Conservation (phyloP, 2,329 filamentous ascomycete species). For the Colletotrichum agaves region DNA sequence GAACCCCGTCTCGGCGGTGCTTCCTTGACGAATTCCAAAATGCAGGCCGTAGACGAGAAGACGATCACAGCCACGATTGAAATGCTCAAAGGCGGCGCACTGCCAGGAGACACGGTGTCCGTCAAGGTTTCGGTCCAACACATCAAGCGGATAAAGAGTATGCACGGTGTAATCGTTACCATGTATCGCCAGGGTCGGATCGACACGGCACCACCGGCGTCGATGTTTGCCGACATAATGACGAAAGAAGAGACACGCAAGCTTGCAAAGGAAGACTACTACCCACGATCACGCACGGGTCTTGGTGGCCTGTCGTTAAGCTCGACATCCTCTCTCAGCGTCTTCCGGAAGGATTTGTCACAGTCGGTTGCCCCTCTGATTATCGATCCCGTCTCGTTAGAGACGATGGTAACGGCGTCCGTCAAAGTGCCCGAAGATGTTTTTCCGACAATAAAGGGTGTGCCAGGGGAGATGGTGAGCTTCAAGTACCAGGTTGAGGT, state of each 20-base stretch:
- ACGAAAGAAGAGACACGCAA: conserved; percentile 74
- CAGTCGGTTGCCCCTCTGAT: conserved; percentile 91
- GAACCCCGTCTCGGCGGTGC: conserved; percentile 41
- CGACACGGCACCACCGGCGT: conserved; percentile 74
- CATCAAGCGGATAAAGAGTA: conserved; percentile 87
- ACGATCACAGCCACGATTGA: conserved; percentile 90
- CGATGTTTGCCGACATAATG: conserved; percentile 60
- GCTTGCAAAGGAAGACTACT: conserved; percentile 83
- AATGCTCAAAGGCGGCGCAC: conserved; percentile 81
- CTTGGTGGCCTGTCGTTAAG: conserved; percentile 87
- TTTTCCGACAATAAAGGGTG: conserved; percentile 90
- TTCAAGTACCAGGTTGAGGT: conserved; percentile 96
- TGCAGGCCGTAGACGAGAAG: conserved; percentile 68
- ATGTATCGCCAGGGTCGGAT: conserved; percentile 92
- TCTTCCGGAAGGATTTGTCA: conserved; percentile 95
- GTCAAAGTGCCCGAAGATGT: conserved; percentile 89
- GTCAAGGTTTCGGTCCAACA: conserved; percentile 87
- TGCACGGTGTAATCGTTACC: conserved; percentile 93
- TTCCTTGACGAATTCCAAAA: conserved; percentile 56
- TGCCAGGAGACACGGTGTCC: conserved; percentile 85
- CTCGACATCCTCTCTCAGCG: conserved; percentile 85
- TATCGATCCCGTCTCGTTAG: conserved; percentile 82
- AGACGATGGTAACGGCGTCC: conserved; percentile 82
- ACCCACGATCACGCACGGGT: conserved; percentile 87
- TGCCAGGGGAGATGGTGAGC: conserved; percentile 92